Percentiles rank a stretch among this genome's conserved stretches.
These are phyloP conservation scores for Sporothrix brunneoviolacea DNA, from an alignment of 2,329 filamentous ascomycete species.

Conservation along the genomic window DNA sequence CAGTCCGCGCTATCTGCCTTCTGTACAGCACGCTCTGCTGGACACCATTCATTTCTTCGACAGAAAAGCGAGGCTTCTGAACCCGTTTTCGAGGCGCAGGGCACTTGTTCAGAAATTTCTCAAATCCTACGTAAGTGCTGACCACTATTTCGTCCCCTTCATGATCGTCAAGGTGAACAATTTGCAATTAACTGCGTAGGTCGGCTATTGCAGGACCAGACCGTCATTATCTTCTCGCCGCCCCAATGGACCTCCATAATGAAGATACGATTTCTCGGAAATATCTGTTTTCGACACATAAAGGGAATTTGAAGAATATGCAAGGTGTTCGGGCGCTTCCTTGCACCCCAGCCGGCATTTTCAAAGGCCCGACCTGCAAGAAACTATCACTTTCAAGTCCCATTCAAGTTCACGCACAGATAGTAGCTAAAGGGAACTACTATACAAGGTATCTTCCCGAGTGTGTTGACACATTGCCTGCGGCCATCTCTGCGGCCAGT, in stretches of 20 bases:
- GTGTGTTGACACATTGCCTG: not conserved
- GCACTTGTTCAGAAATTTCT: no score
- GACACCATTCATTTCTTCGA: no score
- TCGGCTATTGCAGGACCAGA: no score
- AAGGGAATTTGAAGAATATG: not conserved
- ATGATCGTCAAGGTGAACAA: no score
- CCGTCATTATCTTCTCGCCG: not conserved
- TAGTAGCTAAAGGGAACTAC: slow-evolving; percentile 2
- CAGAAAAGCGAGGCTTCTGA: no score
- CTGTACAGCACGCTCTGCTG: no score
- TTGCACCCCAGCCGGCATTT: not conserved
- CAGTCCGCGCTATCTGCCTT: no score
- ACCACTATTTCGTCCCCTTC: no score
- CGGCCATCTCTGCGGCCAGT: not conserved
- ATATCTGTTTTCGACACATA: not conserved
- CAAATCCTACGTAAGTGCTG: no score
- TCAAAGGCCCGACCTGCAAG: slow-evolving; percentile 7
- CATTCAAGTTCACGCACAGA: not conserved
- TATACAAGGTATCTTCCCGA: slow-evolving; percentile 7
- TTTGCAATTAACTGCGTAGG: no score
- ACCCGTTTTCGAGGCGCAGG: no score
- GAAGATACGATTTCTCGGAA: not conserved
- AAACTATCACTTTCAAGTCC: slow-evolving; percentile 4
- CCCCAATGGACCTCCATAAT: not conserved
- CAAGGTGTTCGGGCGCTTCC: not conserved